A percentile compares a stretch with the other conserved stretches of the same genome.
These are phyloP conservation scores for Mycena rosella DNA, from an alignment of 768 basidiomycete species.

Conservation along the genomic window DNA sequence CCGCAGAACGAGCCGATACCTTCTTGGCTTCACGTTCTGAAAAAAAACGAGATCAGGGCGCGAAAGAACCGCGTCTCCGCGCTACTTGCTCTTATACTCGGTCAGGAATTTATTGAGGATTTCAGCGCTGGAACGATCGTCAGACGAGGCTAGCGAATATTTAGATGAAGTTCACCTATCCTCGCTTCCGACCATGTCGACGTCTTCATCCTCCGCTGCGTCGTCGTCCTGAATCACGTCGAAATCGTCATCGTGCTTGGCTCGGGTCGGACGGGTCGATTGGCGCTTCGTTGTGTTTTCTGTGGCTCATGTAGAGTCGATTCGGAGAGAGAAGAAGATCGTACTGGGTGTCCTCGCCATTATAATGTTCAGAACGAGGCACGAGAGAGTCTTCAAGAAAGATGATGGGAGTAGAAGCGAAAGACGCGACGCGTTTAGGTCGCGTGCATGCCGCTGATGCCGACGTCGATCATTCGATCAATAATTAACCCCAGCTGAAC, in stretches of 20 bases:
- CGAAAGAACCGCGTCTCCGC: background rate
- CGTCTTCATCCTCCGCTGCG: conserved; percentile 30
- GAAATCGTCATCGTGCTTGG: conserved; percentile 36
- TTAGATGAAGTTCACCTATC: conserved; percentile 21
- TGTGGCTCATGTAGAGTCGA: background rate
- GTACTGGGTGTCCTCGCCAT: conserved; percentile 46
- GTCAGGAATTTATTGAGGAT: conserved; percentile 24
- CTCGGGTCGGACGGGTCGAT: conserved; percentile 38
- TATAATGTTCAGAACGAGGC: no score
- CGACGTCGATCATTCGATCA: no score
- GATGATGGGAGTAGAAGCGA: conserved; percentile 24
- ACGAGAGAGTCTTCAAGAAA: no score
- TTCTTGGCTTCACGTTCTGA: conserved; percentile 49
- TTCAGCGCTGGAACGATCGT: conserved; percentile 33
- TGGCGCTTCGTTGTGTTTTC: conserved; percentile 25
- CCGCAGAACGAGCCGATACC: conserved; percentile 39
- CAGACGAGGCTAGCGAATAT: background rate
- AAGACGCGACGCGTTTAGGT: conserved; percentile 40
- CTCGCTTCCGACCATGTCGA: conserved; percentile 34
- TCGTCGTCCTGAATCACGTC: conserved; percentile 38
- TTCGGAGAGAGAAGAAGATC: background rate
- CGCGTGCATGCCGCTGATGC: no score
- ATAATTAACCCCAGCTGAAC: no score
- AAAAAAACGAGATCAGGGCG: background rate
- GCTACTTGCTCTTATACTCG: conserved; percentile 39